phyloP scores from a whole-genome alignment of 2,329 filamentous ascomycete species.

The Fusarium luffae region DNA sequence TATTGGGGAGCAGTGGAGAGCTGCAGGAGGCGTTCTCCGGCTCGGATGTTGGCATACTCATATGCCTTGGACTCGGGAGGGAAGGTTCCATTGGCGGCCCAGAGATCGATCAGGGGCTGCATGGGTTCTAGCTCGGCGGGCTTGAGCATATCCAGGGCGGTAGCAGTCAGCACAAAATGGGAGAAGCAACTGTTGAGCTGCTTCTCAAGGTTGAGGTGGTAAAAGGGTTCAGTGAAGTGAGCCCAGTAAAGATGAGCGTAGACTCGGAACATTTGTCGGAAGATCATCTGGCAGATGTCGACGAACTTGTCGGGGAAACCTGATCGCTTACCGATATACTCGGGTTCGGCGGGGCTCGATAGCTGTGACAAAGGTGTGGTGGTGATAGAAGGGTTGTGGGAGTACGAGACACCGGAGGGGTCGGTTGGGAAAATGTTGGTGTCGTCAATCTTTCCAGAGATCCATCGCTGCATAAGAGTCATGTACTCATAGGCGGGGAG shows the following conservation, averaged over 20 bases:
- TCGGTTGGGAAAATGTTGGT: conserved; percentile 90
- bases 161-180: conserved; percentile 84
- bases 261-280: conserved; percentile 98
- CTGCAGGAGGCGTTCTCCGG: conserved; percentile 69
- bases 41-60: conserved; percentile 70
- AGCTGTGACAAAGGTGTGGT: conserved; percentile 71
- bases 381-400: conserved; percentile 69
- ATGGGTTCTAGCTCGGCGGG: conserved; percentile 95
- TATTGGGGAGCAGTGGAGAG: conserved; percentile 52
- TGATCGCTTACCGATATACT: conserved; percentile 91
- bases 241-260: conserved; percentile 99
- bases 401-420: conserved; percentile 74
- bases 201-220: conserved; percentile 82
- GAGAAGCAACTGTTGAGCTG: conserved; percentile 89
- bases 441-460: conserved; percentile 94
- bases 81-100: conserved; percentile 88
- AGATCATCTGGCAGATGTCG: conserved; percentile 90
- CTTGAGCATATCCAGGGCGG: conserved; percentile 83
- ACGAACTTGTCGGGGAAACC: conserved; percentile 93
- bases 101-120: conserved; percentile 92
- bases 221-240: conserved; percentile 87
- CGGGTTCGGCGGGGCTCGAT: conserved; percentile 68
- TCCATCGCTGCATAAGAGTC: conserved; percentile 96
- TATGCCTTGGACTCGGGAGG: conserved; percentile 78
- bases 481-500: conserved; percentile 95